Evolutionary conservation across 1,284 basidiomycete genomes (phyloP).

Genomic region (Apiotrichum brassicae): DNA sequence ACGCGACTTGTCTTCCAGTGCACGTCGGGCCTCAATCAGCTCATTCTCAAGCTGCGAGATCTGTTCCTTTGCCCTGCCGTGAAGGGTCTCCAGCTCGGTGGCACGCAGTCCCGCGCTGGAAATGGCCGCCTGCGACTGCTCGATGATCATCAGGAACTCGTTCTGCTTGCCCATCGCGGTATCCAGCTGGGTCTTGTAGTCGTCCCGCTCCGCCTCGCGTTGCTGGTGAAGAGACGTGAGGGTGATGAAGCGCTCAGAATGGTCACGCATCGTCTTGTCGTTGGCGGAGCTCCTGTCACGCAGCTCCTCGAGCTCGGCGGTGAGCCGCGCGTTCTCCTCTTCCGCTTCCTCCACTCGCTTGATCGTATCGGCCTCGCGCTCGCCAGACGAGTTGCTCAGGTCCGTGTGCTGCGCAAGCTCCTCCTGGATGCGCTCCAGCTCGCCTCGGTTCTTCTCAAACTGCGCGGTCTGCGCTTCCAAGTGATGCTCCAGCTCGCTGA

Average conservation of each 20-base stretch:
- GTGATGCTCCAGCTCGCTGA: slow-evolving; percentile 71
- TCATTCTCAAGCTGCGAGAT: slow-evolving; percentile 65
- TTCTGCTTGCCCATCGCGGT: slow-evolving; percentile 64
- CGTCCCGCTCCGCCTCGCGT: slow-evolving; percentile 69
- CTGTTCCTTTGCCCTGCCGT: slow-evolving; percentile 62
- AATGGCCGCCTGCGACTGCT: slow-evolving; percentile 74
- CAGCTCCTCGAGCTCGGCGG: slow-evolving; percentile 66
- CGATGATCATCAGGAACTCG: slow-evolving; percentile 76
- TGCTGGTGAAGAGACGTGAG: slow-evolving; percentile 71
- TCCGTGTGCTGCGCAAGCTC: slow-evolving; percentile 54
- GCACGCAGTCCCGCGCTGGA: slow-evolving; percentile 62
- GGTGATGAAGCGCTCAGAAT: slow-evolving; percentile 65
- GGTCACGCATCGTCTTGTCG: slow-evolving; percentile 69
- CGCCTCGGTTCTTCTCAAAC: slow-evolving; percentile 53
- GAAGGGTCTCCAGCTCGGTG: slow-evolving; percentile 67
- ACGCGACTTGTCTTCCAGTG: slow-evolving; percentile 63
- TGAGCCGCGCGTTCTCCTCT: slow-evolving; percentile 63
- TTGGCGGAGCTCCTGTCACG: slow-evolving; percentile 60
- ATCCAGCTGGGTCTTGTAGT: slow-evolving; percentile 62
- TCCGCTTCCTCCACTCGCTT: slow-evolving; percentile 78
- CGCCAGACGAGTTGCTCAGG: slow-evolving; percentile 71
- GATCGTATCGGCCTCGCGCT: slow-evolving; percentile 69
- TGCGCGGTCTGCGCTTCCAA: slow-evolving; percentile 62
- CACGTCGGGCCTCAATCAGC: slow-evolving; percentile 66
- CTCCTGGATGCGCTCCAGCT: slow-evolving; percentile 67